A percentile compares a stretch with the other conserved stretches of the same genome.
phyloP scores from a whole-genome alignment of 2,329 filamentous ascomycete species.

The Penicillium hesseltinei region DNA sequence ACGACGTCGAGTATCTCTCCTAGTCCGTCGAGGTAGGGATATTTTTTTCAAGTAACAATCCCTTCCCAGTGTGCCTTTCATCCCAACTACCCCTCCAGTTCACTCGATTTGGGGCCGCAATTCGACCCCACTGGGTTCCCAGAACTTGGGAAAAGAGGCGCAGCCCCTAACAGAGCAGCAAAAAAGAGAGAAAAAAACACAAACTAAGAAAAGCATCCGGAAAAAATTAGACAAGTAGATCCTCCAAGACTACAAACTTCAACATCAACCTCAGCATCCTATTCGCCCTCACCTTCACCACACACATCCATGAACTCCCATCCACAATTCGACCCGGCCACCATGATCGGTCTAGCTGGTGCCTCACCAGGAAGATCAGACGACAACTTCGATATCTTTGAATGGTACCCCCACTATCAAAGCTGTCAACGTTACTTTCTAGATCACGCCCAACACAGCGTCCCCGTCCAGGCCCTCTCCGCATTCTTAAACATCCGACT shows the following conservation, averaged over 20 bases:
- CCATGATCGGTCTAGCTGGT: constrained; percentile 39
- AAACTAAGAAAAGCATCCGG: constrained; percentile 1
- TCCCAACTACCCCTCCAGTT: constrained; percentile 10
- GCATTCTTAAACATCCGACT: constrained; percentile 89
- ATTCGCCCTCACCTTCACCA: constrained; percentile 11
- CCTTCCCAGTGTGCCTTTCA: neutral
- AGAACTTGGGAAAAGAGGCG: constrained; percentile 4
- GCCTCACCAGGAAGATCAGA: constrained; percentile 40
- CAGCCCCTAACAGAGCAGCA: neutral
- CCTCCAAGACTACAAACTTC: constrained; percentile 18
- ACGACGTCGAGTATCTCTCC: constrained; percentile 31
- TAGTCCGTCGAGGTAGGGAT: constrained; percentile 38
- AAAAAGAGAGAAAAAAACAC: constrained; percentile 1
- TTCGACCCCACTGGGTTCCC: constrained; percentile 8
- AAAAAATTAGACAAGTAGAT: constrained; percentile 8
- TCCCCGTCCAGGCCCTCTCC: constrained; percentile 79
- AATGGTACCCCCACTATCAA: constrained; percentile 89
- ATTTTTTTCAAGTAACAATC: constrained; percentile 35
- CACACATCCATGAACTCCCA: constrained; percentile 30
- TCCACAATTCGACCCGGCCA: constrained; percentile 37
- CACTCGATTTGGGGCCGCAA: constrained; percentile 1
- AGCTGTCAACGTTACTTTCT: constrained; percentile 89
- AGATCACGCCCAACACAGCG: constrained; percentile 82
- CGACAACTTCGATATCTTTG: constrained; percentile 65
- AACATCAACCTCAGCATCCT: constrained; percentile 14